Evolutionary conservation across 495 filamentous ascomycete species (phyloP).

Genomic region (Penicillium malachiteum): DNA sequence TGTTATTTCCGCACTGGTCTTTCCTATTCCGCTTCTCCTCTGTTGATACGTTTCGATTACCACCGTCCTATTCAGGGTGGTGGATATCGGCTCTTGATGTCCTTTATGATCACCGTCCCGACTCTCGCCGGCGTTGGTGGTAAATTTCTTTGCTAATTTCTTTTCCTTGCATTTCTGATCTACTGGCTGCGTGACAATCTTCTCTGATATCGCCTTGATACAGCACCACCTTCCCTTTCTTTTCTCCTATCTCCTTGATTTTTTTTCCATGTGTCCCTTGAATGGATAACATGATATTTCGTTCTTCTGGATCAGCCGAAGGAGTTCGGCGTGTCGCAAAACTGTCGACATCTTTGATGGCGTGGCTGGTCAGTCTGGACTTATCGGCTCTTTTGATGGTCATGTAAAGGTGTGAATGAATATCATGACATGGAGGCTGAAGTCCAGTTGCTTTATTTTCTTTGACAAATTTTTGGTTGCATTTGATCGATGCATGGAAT

Average conservation of each 20-base stretch:
- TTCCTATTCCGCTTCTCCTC: slow-evolving; percentile 4
- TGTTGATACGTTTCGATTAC: slow-evolving; percentile 19
- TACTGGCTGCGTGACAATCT: background rate
- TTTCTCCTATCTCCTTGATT: background rate
- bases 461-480: slow-evolving; percentile 12
- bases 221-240: slow-evolving; percentile 1
- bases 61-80: background rate
- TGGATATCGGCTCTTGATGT: slow-evolving; percentile 12
- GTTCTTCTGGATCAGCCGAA: slow-evolving; percentile 9
- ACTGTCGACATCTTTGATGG: slow-evolving; percentile 3
- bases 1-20: background rate
- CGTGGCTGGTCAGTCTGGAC: slow-evolving; percentile 1
- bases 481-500: slow-evolving; percentile 23
- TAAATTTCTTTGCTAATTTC: slow-evolving; percentile 11
- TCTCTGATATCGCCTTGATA: background rate
- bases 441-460: slow-evolving; percentile 6
- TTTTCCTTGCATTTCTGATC: slow-evolving; percentile 1
- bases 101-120: slow-evolving; percentile 21
- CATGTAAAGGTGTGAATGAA: background rate
- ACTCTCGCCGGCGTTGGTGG: slow-evolving; percentile 21
- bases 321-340: slow-evolving; percentile 23
- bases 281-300: background rate
- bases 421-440: slow-evolving; percentile 2
- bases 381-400: background rate
- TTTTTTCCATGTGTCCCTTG: background rate